Conservation (phyloP, 768 basidiomycete species). For the Boletus reticuloceps region DNA sequence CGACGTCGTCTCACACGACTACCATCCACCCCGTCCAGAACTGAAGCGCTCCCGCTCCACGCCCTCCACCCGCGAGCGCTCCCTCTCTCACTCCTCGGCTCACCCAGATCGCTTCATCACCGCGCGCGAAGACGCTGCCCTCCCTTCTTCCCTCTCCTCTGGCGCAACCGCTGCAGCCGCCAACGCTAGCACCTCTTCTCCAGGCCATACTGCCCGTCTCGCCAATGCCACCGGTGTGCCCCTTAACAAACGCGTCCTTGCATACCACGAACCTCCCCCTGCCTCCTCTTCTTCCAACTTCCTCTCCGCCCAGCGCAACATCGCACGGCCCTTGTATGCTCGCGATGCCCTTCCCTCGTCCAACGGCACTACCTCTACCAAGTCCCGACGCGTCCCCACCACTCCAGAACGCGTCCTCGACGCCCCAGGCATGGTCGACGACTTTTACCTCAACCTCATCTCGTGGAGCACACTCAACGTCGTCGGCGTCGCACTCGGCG, state of each 20-base stretch:
- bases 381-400: slow-evolving; percentile 80
- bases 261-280: slow-evolving; percentile 86
- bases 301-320: slow-evolving; percentile 74
- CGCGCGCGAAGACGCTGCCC: slow-evolving; percentile 48
- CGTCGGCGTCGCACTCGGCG: slow-evolving; percentile 87
- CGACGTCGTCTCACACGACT: slow-evolving; percentile 75
- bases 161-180: slow-evolving; percentile 41
- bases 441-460: slow-evolving; percentile 95
- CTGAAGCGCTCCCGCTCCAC: slow-evolving; percentile 74
- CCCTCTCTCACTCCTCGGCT: slow-evolving; percentile 38
- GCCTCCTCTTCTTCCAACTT: slow-evolving; percentile 72
- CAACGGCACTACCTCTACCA: slow-evolving; percentile 60
- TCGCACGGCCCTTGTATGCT: slow-evolving; percentile 71
- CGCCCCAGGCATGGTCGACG: slow-evolving; percentile 89
- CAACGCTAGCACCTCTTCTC: slow-evolving; percentile 51
- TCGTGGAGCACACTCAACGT: slow-evolving; percentile 86
- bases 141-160: slow-evolving; percentile 65
- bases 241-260: slow-evolving; percentile 77
- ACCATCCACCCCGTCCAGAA: slow-evolving; percentile 61
- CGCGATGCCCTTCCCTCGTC: slow-evolving; percentile 64
- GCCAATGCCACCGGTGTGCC: slow-evolving; percentile 74
- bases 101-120: slow-evolving; percentile 74
- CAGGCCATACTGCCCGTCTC: slow-evolving; percentile 76
- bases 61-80: slow-evolving; percentile 48
- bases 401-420: slow-evolving; percentile 93